Base-by-base conservation (phyloP, 2,329 filamentous ascomycete genomes). In the Scytalidium lignicola region DNA sequence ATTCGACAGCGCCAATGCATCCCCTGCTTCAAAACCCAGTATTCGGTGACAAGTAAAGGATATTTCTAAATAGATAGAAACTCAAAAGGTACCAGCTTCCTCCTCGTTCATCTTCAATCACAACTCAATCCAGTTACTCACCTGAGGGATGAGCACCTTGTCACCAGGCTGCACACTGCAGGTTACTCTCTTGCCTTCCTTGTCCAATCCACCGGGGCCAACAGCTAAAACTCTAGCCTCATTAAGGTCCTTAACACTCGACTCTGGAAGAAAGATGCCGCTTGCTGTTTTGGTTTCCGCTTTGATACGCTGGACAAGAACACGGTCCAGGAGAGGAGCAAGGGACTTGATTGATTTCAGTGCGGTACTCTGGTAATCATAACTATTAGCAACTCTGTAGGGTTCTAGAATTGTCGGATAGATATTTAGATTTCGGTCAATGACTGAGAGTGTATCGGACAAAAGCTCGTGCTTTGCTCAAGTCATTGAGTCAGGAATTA, bases 201-300 rank as follows among this genome's bases (percentile, higher is more conserved):
- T 90, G 76, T 95, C 89, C 53, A 95, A 65, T 13, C 78, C 85
- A 55, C 93, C 93, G 50, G 93, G 93, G 48, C 93, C 93, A 56
- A 99, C 92, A 55, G 93, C 93, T 53, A 99, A 78, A 49, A 99
- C 93, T 74, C 90, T 91, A 64, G 89, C 93, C 79, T 97, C 92
- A 74, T 96, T 97, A 69, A 97, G 82, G 73, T 99, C 93, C 82
- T 99, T 96, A 67, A 97, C 90, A 65, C 86, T 88, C 55, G 86
- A 91, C 78, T 99, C 93, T 62, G 93, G 93, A 58, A 99, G 88
- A 80, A 95, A 96, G 80, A 99, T 96, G 65, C 93, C 93, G 66
- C 85, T 85, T 63, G 93, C 90, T 44, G 93, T 99, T 82, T 96
- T 96, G 68, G 90, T 73, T 75, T 97, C 92, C 65, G 92, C 88